Conservation (phyloP, 179 eudicot species). For the Carnegiea gigantea region DNA sequence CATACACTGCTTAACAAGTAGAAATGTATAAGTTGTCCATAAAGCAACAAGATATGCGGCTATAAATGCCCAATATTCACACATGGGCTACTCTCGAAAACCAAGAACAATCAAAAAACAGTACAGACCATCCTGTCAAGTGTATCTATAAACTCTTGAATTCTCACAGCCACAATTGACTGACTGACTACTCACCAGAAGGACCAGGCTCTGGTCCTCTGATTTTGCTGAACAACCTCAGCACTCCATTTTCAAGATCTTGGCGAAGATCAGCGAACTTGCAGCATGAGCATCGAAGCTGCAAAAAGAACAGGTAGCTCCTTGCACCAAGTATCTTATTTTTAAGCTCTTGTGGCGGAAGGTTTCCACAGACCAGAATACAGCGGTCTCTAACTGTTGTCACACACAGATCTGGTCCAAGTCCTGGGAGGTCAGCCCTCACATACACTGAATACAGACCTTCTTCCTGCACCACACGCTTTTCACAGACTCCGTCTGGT, state of each 20-base stretch:
- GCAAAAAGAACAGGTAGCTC: neutral
- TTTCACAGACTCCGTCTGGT: neutral
- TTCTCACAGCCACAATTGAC: neutral
- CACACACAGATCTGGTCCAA: neutral
- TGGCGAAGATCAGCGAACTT: neutral
- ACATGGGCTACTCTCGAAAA: too few relatives aligned
- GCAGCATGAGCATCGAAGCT: neutral
- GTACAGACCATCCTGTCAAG: too few relatives aligned
- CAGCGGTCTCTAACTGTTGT: neutral
- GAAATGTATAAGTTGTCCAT: too few relatives aligned
- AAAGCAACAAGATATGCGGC: too few relatives aligned
- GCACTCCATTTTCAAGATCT: neutral
- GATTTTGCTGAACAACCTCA: neutral
- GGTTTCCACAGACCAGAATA: neutral
- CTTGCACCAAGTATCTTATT: neutral
- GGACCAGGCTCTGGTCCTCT: neutral
- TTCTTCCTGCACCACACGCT: neutral
- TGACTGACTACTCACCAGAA: neutral
- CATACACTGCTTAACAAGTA: too few relatives aligned
- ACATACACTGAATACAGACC: neutral
- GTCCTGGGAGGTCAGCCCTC: neutral
- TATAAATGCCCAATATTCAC: too few relatives aligned
- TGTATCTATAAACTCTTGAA: too few relatives aligned
- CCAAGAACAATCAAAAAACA: too few relatives aligned
- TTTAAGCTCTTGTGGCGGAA: neutral